A percentile compares a stretch with the other conserved stretches of the same genome.
phyloP scores from a whole-genome alignment of 331 rosid genomes.

The Cydonia oblonga region DNA sequence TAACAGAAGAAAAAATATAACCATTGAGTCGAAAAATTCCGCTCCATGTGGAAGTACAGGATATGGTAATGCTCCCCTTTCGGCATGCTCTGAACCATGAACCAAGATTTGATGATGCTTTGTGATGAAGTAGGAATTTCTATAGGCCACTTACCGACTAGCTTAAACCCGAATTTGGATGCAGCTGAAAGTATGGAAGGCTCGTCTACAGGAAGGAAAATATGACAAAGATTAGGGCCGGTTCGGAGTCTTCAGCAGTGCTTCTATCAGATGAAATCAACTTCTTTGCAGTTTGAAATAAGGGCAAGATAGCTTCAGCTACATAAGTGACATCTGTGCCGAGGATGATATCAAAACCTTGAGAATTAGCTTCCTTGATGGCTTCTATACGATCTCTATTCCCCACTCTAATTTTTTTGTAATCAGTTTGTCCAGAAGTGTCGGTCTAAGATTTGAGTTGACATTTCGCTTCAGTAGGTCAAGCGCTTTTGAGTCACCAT shows the following conservation, averaged over 20 bases:
- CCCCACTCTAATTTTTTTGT: constrained; percentile 57
- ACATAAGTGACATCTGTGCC: constrained; percentile 73
- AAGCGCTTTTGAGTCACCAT: constrained; percentile 66
- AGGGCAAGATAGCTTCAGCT: constrained; percentile 57
- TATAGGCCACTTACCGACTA: constrained; percentile 54
- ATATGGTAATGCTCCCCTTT: too few relatives aligned
- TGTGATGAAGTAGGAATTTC: constrained; percentile 23
- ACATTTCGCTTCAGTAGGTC: constrained; percentile 50
- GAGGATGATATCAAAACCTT: constrained; percentile 58
- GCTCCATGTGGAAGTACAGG: too few relatives aligned
- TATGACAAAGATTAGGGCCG: constrained; percentile 58
- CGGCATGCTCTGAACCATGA: too few relatives aligned
- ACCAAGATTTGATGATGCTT: constrained; percentile 20
- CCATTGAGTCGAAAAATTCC: too few relatives aligned
- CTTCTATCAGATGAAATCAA: constrained; percentile 29
- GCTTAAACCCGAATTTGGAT: constrained; percentile 41
- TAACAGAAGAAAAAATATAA: too few relatives aligned
- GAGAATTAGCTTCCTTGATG: constrained; percentile 31
- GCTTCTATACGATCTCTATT: constrained; percentile 43
- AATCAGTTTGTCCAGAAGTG: constrained; percentile 30
- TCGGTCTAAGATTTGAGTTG: constrained; percentile 39
- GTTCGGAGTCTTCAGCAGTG: constrained; percentile 13
- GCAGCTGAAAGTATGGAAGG: constrained; percentile 57
- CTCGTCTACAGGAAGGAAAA: constrained; percentile 60
- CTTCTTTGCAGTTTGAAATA: constrained; percentile 60